Conservation (phyloP, 2,329 filamentous ascomycete species). For the Aspergillus costaricaensis region DNA sequence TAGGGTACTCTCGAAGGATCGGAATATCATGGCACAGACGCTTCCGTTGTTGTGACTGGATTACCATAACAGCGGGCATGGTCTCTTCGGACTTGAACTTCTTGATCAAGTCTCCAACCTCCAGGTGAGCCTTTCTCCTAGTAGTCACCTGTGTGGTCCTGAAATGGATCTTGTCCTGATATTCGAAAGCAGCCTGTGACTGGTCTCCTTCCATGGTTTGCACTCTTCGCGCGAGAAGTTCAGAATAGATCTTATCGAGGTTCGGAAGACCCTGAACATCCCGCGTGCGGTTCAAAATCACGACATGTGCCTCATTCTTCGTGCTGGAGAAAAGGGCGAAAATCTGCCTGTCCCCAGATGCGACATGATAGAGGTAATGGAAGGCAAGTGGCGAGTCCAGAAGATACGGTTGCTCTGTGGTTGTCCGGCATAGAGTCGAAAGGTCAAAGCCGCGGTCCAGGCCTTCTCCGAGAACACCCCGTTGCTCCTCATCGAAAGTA, state of each 20-base stretch:
- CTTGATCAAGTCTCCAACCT: conserved; percentile 84
- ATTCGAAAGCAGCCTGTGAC: conserved; percentile 80
- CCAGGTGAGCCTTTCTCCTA: conserved; percentile 81
- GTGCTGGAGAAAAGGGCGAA: conserved; percentile 90
- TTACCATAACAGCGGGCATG: conserved; percentile 77
- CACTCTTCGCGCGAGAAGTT: conserved; percentile 66
- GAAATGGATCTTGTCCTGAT: conserved; percentile 84
- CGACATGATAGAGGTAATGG: conserved; percentile 90
- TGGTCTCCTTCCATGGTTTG: conserved; percentile 68
- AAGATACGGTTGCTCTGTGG: conserved; percentile 73
- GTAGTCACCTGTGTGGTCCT: conserved; percentile 86
- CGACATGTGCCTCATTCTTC: conserved; percentile 75
- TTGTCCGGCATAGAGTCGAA: conserved; percentile 67
- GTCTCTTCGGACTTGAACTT: conserved; percentile 85
- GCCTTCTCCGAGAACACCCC: conserved; percentile 87
- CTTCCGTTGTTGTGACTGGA: conserved; percentile 84
- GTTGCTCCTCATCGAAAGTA: conserved; percentile 87
- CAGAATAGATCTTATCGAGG: conserved; percentile 81
- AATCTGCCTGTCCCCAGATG: conserved; percentile 85
- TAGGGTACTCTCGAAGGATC: conserved; percentile 78
- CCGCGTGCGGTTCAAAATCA: conserved; percentile 80
- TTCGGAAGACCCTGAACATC: conserved; percentile 88
- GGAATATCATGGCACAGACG: conserved; percentile 83
- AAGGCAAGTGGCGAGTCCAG: conserved; percentile 74
- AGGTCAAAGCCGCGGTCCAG: conserved; percentile 94